phyloP scores from a whole-genome alignment of 2,329 filamentous ascomycete species.

The Trichoderma sp. region DNA sequence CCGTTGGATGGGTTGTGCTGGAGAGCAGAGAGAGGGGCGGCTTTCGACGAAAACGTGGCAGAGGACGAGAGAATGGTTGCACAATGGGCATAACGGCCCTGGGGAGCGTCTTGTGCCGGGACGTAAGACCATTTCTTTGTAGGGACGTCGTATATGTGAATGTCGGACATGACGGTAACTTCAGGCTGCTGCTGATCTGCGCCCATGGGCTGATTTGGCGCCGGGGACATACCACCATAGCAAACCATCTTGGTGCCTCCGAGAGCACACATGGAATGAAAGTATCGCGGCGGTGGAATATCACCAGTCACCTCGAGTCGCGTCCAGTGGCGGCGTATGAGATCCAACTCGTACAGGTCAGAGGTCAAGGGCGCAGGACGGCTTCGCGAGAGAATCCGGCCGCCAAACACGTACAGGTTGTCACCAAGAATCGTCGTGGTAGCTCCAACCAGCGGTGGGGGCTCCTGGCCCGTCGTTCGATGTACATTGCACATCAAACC shows the following conservation, averaged over 20 bases:
- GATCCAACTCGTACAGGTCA: slow-evolving; percentile 88
- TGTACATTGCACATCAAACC: slow-evolving; percentile 71
- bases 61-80: slow-evolving; percentile 88
- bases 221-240: slow-evolving; percentile 96
- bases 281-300: slow-evolving; percentile 87
- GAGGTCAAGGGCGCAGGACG: slow-evolving; percentile 78
- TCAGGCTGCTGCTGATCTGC: slow-evolving; percentile 67
- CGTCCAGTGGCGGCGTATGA: slow-evolving; percentile 89
- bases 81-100: slow-evolving; percentile 95
- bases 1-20: slow-evolving; percentile 81
- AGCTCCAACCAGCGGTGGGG: slow-evolving; percentile 86
- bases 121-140: slow-evolving; percentile 84
- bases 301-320: slow-evolving; percentile 84
- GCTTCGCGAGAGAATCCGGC: slow-evolving; percentile 79
- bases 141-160: slow-evolving; percentile 88
- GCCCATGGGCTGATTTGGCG: slow-evolving; percentile 48
- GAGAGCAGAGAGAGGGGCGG: slow-evolving; percentile 79
- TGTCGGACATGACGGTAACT: slow-evolving; percentile 95
- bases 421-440: slow-evolving; percentile 94
- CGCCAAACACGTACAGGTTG: slow-evolving; percentile 95
- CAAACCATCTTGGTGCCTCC: slow-evolving; percentile 96
- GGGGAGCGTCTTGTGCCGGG: slow-evolving; percentile 74
- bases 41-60: slow-evolving; percentile 79
- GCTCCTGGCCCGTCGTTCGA: slow-evolving; percentile 86
- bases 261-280: slow-evolving; percentile 91